Evolutionary conservation across 176 grass and related monocot genomes (phyloP).

Genomic region (Bonia amplexicaulis): DNA sequence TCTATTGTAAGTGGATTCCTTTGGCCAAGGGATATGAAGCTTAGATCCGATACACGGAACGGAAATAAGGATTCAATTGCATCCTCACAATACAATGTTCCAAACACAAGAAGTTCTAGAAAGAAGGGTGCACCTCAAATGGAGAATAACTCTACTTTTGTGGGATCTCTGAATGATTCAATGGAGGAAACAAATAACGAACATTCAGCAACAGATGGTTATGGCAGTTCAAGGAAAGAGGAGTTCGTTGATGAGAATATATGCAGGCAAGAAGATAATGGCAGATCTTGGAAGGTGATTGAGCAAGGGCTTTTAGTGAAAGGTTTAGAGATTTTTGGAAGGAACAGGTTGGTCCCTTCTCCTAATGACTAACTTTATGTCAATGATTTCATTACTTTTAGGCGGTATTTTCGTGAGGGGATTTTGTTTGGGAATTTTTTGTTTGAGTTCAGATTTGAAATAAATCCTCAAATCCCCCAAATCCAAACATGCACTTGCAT

Average conservation of each 20-base stretch:
- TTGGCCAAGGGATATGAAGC: slow-evolving; percentile 64
- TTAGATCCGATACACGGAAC: slow-evolving; percentile 56
- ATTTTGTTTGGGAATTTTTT: background rate
- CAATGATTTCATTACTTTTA: background rate
- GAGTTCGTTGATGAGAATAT: slow-evolving; percentile 72
- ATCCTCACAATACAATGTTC: slow-evolving; percentile 48
- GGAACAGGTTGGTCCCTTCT: slow-evolving; percentile 56
- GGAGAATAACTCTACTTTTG: slow-evolving; percentile 41
- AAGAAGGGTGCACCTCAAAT: slow-evolving; percentile 39
- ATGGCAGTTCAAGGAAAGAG: slow-evolving; percentile 59
- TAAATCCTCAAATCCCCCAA: background rate
- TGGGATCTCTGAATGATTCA: slow-evolving; percentile 52
- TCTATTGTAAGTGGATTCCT: slow-evolving; percentile 54
- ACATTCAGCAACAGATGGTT: slow-evolving; percentile 46
- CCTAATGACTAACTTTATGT: background rate
- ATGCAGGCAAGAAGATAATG: slow-evolving; percentile 48
- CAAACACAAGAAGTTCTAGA: slow-evolving; percentile 54
- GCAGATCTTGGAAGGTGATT: slow-evolving; percentile 69
- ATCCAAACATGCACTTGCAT: background rate
- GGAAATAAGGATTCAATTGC: slow-evolving; percentile 58
- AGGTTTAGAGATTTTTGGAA: slow-evolving; percentile 92
- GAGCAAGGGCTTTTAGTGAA: slow-evolving; percentile 91
- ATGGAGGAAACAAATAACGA: slow-evolving; percentile 42
- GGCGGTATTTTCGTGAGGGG: background rate
- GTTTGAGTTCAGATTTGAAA: background rate